A percentile compares a stretch with the other conserved stretches of the same genome.
phyloP scores from a whole-genome alignment of 441 rosid species.

The Bruguiera hainesii region DNA sequence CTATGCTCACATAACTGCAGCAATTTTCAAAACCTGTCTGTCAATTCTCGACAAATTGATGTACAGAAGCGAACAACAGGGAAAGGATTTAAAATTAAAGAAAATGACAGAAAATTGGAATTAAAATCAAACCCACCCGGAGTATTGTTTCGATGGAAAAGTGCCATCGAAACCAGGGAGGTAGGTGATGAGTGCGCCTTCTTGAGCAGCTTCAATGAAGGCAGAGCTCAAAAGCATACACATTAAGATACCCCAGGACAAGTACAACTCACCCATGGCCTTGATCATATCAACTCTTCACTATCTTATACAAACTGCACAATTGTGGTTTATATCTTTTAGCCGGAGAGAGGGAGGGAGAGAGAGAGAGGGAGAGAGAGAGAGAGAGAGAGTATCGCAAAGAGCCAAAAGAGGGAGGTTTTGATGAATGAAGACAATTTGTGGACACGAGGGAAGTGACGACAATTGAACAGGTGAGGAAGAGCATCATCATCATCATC shows the following conservation, averaged over 20 bases:
- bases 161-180: constrained; percentile 52
- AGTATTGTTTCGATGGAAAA: constrained; percentile 56
- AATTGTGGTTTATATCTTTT: no score
- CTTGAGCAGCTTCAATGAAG: constrained; percentile 30
- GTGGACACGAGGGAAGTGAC: no score
- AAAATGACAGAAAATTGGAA: neutral
- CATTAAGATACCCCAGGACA: constrained; percentile 4
- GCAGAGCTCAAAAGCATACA: constrained; percentile 23
- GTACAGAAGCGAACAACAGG: neutral
- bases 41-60: neutral
- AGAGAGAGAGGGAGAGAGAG: no score
- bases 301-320: no score
- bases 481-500: no score
- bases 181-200: constrained; percentile 29
- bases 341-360: no score
- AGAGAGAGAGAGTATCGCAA: no score
- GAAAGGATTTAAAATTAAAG: neutral
- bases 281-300: neutral
- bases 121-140: constrained; percentile 31
- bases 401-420: no score
- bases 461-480: no score
- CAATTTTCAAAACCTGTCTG: neutral
- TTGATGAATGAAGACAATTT: no score
- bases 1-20: constrained; percentile 44
- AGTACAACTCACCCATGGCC: constrained; percentile 24